These are phyloP conservation scores for Ananas comosus DNA, from an alignment of 176 grass and related monocot species.

Conservation along the genomic window DNA sequence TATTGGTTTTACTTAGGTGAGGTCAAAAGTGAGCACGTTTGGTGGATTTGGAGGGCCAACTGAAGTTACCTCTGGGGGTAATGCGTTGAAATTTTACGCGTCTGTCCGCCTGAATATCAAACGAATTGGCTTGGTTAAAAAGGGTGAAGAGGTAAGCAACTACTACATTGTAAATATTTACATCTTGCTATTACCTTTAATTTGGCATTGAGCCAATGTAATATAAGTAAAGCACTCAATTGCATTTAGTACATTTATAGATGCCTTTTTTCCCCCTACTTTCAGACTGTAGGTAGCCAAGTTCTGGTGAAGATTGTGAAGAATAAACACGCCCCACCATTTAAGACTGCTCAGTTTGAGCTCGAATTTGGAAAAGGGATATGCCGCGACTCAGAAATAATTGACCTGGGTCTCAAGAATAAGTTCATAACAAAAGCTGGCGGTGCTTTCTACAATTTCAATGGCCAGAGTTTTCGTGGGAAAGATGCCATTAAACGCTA, in stretches of 20 bases:
- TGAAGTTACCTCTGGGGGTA: conserved; percentile 89
- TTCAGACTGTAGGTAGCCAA: conserved; percentile 72
- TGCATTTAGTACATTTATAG: too few species aligned
- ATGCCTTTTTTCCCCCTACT: background rate
- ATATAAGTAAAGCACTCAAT: too few species aligned
- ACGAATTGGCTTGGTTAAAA: conserved; percentile 84
- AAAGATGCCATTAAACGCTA: conserved; percentile 54
- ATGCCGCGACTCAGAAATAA: conserved; percentile 61
- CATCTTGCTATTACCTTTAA: background rate
- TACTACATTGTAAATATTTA: background rate
- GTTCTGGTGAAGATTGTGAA: conserved; percentile 91
- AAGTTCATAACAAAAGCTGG: conserved; percentile 45
- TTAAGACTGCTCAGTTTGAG: conserved; percentile 73
- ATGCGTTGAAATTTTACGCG: conserved; percentile 95
- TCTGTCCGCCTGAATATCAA: conserved; percentile 86
- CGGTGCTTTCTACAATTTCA: conserved; percentile 35
- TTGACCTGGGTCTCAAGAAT: conserved; percentile 63
- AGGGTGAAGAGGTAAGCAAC: conserved; percentile 75
- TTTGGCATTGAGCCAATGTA: background rate
- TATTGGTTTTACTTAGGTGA: conserved; percentile 40
- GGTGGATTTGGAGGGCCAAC: conserved; percentile 81
- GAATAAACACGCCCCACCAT: conserved; percentile 89
- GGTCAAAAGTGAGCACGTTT: conserved; percentile 75
- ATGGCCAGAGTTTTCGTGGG: conserved; percentile 37
- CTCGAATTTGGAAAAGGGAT: conserved; percentile 91